Base-by-base conservation (phyloP, 2,329 filamentous ascomycete genomes). In the Colletotrichum godetiae region DNA sequence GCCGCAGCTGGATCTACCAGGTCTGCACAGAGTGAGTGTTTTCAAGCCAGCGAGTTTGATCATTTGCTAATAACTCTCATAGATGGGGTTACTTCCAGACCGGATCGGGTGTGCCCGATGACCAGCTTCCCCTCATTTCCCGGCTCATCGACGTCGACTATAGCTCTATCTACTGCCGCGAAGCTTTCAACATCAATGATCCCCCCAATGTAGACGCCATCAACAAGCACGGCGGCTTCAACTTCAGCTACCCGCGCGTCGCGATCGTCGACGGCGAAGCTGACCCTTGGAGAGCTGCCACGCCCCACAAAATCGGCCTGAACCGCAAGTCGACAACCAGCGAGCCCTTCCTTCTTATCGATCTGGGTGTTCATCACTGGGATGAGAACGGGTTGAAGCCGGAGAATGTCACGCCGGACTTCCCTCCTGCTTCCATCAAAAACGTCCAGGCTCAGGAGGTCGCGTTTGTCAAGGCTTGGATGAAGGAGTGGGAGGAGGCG, bases 61-160 rank as follows among this genome's bases (percentile, higher is more conserved):
- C 8, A 11, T 4, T n/a, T 12, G 52, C 76, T 77, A 67, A 78
- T 65, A 62, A 5, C 76, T 60, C 70, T 72, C 22, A 59, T 15
- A 89, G 90, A 87, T 97, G 93, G 94, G 94, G 94, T 11, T 97
- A 90, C 82, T 90, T 95, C 62, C 89, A 92, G 76, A 94, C 93
- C 0, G 94, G 94, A 60, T 92, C 90, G 5, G 90, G 91, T 31
- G 91, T 92, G 0, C 94, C 94, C 0, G 77, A 84, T 0, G 84
- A 89, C 71, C 87, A 91, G 67, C 87, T 92, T 1, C 92, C 94
- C 0, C 81, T 97, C 6, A 86, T 97, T 62, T 96, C 94, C 0
- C 92, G 94, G 15, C 86, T 91, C 4, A 85, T 94, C 46, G 89
- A 92, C 74, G 77, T 95, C 1, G 86, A 91, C 2, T 95, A 92